Conservation (phyloP, 2,329 filamentous ascomycete species). For the Ophiostoma himal-ulmi region DNA sequence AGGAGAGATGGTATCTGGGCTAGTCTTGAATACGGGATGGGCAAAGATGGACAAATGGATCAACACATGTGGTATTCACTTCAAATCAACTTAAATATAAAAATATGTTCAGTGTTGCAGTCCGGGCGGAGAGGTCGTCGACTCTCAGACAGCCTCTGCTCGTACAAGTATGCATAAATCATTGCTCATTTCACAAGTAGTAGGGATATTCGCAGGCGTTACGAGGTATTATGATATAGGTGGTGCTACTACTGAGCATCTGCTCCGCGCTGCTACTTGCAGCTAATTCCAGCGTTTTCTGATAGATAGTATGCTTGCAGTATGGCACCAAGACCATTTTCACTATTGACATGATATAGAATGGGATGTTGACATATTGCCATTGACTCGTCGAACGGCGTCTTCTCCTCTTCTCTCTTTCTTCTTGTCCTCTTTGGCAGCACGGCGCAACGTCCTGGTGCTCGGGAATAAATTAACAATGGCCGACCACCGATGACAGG, state of each 20-base stretch:
- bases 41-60: background rate
- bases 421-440: background rate
- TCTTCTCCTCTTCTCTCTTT: background rate
- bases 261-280: background rate
- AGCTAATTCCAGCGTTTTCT: background rate
- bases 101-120: background rate
- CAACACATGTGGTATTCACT: background rate
- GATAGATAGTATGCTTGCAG: too few relatives aligned
- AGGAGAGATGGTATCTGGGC: too few relatives aligned
- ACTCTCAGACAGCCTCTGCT: constrained; percentile 1
- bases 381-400: too few relatives aligned
- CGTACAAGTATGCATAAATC: background rate
- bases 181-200: background rate
- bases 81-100: background rate
- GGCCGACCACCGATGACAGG: background rate
- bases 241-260: background rate
- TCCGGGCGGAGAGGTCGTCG: background rate
- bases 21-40: background rate
- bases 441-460: background rate
- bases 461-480: background rate
- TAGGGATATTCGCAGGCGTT: background rate
- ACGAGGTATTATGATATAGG: background rate
- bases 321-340: background rate
- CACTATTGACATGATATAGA: background rate
- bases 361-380: background rate